phyloP scores from a whole-genome alignment of 305 asterid species.

The Plantago coronopus region DNA sequence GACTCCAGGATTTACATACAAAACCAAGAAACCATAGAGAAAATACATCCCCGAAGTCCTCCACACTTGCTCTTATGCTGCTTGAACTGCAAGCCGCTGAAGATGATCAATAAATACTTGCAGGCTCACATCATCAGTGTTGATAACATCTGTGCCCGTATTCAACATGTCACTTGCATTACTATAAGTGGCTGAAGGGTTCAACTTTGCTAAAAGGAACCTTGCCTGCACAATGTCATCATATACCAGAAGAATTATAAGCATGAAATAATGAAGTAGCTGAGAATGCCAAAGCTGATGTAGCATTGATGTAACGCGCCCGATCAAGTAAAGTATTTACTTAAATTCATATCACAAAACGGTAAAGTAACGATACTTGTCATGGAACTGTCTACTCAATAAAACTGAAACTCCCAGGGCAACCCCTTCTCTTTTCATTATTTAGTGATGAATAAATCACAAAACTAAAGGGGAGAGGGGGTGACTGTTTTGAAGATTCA shows the following conservation, averaged over 20 bases:
- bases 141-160: slow-evolving; percentile 78
- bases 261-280: not conserved
- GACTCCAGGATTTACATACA: slow-evolving; percentile 6
- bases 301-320: no score
- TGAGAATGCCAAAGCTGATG: not conserved
- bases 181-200: slow-evolving; percentile 92
- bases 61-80: slow-evolving; percentile 41
- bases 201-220: slow-evolving; percentile 87
- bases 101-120: slow-evolving; percentile 95
- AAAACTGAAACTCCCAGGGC: no score
- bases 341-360: no score
- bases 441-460: no score
- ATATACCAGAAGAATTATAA: not conserved
- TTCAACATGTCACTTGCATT: slow-evolving; percentile 84
- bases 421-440: no score
- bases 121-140: slow-evolving; percentile 94
- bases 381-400: no score
- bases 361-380: no score
- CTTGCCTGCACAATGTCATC: slow-evolving; percentile 72
- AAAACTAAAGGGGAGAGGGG: no score
- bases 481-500: no score
- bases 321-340: no score
- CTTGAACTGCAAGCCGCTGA: slow-evolving; percentile 92
- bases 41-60: not conserved
- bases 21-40: not conserved